A percentile compares a stretch with the other conserved stretches of the same genome.
Conservation (phyloP, 2,329 filamentous ascomycete genomes). For the Xylariales sp. region DNA sequence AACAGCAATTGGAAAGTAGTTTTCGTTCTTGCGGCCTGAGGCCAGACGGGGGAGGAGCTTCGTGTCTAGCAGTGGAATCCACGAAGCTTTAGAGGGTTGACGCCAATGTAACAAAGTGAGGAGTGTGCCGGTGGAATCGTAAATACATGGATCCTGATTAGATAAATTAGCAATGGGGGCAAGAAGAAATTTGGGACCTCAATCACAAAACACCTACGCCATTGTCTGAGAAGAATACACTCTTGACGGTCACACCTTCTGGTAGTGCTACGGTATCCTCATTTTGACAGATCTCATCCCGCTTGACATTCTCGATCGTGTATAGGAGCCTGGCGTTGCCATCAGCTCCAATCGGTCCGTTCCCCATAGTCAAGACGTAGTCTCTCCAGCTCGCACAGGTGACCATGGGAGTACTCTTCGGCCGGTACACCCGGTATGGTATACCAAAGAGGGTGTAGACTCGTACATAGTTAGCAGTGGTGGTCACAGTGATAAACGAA, state of each 20-base stretch:
- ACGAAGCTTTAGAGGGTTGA: slow-evolving; percentile 75
- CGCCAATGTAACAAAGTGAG: slow-evolving; percentile 91
- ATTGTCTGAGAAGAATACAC: slow-evolving; percentile 85
- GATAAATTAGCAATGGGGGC: slow-evolving; percentile 10
- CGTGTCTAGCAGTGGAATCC: slow-evolving; percentile 92
- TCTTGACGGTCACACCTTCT: slow-evolving; percentile 67
- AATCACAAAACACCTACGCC: slow-evolving; percentile 70
- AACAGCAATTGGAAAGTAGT: slow-evolving; percentile 93
- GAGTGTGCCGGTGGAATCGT: slow-evolving; percentile 86
- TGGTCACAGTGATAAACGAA: slow-evolving; percentile 86
- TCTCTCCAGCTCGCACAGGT: slow-evolving; percentile 93
- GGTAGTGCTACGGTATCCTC: slow-evolving; percentile 87
- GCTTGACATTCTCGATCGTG: slow-evolving; percentile 90
- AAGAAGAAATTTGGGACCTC: no score
- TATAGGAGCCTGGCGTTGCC: slow-evolving; percentile 78
- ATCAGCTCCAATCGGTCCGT: slow-evolving; percentile 77
- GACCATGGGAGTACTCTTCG: slow-evolving; percentile 85
- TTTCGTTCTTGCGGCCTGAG: slow-evolving; percentile 79
- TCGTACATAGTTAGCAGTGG: slow-evolving; percentile 81
- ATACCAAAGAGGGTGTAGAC: slow-evolving; percentile 92
- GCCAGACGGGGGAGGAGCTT: slow-evolving; percentile 76
- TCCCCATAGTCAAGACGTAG: slow-evolving; percentile 94
- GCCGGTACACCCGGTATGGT: slow-evolving; percentile 82
- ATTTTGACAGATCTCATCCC: slow-evolving; percentile 90
- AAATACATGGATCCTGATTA: slow-evolving; percentile 85